These are phyloP conservation scores for Schoenoplectus triqueter DNA, from an alignment of 202 grass and related monocot species.

Conservation along the genomic window DNA sequence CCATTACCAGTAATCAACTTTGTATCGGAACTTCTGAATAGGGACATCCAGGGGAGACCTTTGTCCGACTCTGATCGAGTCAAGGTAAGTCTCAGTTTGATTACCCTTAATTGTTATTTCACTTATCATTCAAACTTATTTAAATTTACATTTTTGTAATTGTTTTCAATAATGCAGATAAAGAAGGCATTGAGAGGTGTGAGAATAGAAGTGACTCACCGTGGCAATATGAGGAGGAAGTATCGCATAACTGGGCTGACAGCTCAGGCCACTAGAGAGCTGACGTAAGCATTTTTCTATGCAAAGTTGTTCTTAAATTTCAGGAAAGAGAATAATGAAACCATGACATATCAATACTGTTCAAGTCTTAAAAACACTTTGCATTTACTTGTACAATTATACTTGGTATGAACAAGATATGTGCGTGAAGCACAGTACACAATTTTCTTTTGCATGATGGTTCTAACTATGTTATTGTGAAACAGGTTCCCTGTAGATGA, in stretches of 20 bases:
- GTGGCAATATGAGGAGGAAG: slow-evolving; percentile 92
- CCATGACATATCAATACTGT: background rate
- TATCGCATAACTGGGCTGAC: slow-evolving; percentile 89
- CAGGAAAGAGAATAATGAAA: background rate
- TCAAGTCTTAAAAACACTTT: background rate
- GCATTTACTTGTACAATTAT: background rate
- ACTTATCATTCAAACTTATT: background rate
- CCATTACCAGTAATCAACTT: slow-evolving; percentile 77
- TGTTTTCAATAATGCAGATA: slow-evolving; percentile 59
- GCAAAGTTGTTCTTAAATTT: background rate
- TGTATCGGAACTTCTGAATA: slow-evolving; percentile 67
- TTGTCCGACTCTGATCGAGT: slow-evolving; percentile 85
- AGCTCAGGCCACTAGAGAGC: slow-evolving; percentile 69
- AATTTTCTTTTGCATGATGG: background rate
- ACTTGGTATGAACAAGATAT: background rate
- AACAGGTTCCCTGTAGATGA: slow-evolving; percentile 82
- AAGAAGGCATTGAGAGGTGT: slow-evolving; percentile 89
- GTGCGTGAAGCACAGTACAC: background rate
- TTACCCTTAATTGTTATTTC: slow-evolving; percentile 32
- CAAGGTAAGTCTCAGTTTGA: slow-evolving; percentile 52
- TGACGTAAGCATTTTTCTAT: slow-evolving; percentile 53
- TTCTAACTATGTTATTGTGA: slow-evolving; percentile 16
- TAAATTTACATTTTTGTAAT: background rate
- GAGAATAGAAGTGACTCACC: slow-evolving; percentile 91
- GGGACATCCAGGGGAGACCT: slow-evolving; percentile 55